Base-by-base conservation (phyloP, 768 basidiomycete species). In the Leccinum longicurvipes region DNA sequence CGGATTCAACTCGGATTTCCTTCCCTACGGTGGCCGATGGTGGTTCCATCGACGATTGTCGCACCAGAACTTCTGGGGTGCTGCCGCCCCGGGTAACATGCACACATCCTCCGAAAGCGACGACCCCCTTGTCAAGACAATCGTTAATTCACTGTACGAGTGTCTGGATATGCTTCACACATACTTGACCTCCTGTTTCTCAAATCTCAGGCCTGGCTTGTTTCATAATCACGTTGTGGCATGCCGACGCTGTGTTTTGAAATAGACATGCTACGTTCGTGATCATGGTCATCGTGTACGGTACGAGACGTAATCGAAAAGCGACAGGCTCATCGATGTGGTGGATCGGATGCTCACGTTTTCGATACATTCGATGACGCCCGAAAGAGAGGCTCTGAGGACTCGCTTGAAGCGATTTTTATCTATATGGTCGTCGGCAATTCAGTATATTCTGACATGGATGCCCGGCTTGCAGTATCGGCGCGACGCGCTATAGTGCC, bases 221-320 rank as follows among this genome's bases (percentile, higher is more conserved):
- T n/a, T n/a, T n/a, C n/a, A n/a, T 8, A n/a, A n/a, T n/a, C 23
- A 3, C 12, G 5, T 29, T n/a, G n/a, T n/a, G n/a, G n/a, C n/a
- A n/a, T n/a, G n/a, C n/a, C n/a, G n/a, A n/a, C n/a, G n/a, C n/a
- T n/a, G n/a, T n/a, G n/a, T 25, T n/a, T n/a, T 53, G 28, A 15
- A 50, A 28, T 32, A 56, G 59, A 10, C 50, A 42, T 52, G 46
- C 56, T 47, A 29, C 62, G 62, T 55, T 72, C 64, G 68, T 74
- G 50, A 60, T 68, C 28, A 47, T 62, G n/a, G 27, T 34, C 23
- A 34, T 31, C 41, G 34, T 56, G 41, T 60, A 64, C 7, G 56
- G 51, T 57, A 57, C 29, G 56, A 57, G 6, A 28, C 47, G 3
- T 8, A 23, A 21, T 34, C 50, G 8, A 47, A 39, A 27, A 39